phyloP scores from a whole-genome alignment of 345 rosid species.

The Hevea brasiliensis region DNA sequence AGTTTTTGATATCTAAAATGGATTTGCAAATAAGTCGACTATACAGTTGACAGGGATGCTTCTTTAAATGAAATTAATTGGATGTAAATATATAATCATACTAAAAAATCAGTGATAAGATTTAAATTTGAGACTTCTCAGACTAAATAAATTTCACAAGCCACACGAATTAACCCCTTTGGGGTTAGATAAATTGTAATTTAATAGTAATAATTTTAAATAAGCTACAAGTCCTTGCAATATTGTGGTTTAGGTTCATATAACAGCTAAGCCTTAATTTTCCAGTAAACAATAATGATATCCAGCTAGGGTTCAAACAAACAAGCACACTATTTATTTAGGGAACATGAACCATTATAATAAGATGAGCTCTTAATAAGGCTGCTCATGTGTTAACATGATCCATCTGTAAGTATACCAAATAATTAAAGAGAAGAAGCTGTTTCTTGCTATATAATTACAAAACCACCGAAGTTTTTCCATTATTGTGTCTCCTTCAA shows the following conservation, averaged over 20 bases:
- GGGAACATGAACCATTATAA: neutral
- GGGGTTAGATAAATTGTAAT: too few relatives aligned
- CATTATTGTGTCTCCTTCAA: constrained; percentile 16
- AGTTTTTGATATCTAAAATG: too few relatives aligned
- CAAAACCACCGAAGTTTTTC: constrained; percentile 11
- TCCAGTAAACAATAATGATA: constrained; percentile 11
- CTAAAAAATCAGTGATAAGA: too few relatives aligned
- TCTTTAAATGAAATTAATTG: too few relatives aligned
- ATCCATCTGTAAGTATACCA: neutral
- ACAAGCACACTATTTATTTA: neutral
- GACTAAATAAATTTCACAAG: too few relatives aligned
- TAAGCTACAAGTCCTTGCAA: neutral
- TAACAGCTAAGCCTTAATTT: constrained; percentile 14
- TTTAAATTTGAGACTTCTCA: too few relatives aligned
- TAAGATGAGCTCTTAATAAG: neutral
- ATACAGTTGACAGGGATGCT: too few relatives aligned
- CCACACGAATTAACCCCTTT: too few relatives aligned
- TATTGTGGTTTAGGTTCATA: neutral
- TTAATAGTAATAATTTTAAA: too few relatives aligned
- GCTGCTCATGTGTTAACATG: neutral
- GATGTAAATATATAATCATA: too few relatives aligned
- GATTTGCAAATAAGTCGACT: too few relatives aligned
- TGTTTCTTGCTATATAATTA: constrained; percentile 6
- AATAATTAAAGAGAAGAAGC: constrained; percentile 8
- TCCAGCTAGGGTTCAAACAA: constrained; percentile 32